Evolutionary conservation across 2,329 filamentous ascomycete genomes (phyloP), one percentile per base, ranked within the genome.

Genomic region (Colletotrichum orchidophilum): DNA sequence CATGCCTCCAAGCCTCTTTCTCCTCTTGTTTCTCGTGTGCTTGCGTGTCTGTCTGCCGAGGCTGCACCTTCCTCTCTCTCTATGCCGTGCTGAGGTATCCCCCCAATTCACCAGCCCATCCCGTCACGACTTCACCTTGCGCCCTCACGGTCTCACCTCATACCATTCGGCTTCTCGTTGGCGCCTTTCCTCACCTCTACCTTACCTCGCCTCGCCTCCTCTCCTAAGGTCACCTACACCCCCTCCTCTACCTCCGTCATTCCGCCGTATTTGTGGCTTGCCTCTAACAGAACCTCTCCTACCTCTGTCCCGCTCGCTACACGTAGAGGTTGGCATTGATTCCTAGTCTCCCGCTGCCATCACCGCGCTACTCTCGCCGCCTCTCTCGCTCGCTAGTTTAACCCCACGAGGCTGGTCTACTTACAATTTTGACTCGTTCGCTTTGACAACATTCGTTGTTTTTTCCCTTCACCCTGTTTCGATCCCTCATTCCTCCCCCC

Each of bases 361-460:
- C 63, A 24, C 11, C 54, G 31, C 18, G 39, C 50, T 49, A 46
- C 52, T 13, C 26, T 65, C 54, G 42, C 42, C 55, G 42, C 55
- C 55, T 61, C 29, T 21, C 21, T 18, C 63, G 52, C 63, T 66
- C 55, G 54, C 63, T 66, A 66, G 66, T 7, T 11, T 13, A 27
- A 60, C 27, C 6, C 27, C 18, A 58, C 54, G 49, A 68, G 42
- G 5, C 52, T 63, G 39, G 31, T 63, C 52, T 29, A 39, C 46
- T 66, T 31, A 29, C 35, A 35, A 21, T 52, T 54, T 31, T n/a
- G 31, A 26, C 39, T 70, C 67, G 31, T 49, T 70, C 68, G 58
- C 68, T 46, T 65, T 54, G 57, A 58, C 58, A 33, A 63, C 58
- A 21, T 33, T 68, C 39, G 57, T 31, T 68, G 39, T 21, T 49